Evolutionary conservation across 129 eudicot species (phyloP).

Genomic region (Chrysanthemum makinoi): DNA sequence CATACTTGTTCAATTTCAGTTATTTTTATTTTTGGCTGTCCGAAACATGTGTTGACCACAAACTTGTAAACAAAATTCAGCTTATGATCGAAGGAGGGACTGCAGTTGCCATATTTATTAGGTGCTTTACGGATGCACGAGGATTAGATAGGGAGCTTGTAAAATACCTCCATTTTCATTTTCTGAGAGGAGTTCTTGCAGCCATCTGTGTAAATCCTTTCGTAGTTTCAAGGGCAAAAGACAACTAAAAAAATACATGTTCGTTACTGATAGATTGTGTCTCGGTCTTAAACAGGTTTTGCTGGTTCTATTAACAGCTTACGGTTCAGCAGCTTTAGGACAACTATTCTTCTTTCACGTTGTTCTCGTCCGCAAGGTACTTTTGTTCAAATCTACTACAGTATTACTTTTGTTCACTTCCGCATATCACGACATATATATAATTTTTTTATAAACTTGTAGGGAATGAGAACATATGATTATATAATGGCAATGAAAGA

Average conservation of each 20-base stretch:
- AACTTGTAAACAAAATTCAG: conserved; percentile 35
- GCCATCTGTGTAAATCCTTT: conserved; percentile 59
- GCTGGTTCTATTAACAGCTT: conserved; percentile 57
- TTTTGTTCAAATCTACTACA: not conserved
- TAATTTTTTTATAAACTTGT: not conserved
- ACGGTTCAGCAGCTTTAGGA: conserved; percentile 90
- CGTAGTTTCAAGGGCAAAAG: not conserved
- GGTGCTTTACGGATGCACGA: conserved; percentile 70
- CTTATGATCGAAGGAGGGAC: conserved; percentile 83
- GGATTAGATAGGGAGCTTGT: conserved; percentile 59
- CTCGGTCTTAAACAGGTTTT: conserved; percentile 47
- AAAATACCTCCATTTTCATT: conserved; percentile 44
- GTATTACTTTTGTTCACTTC: not conserved
- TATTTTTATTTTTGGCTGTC: conserved; percentile 8
- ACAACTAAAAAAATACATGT: not conserved
- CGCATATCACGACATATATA: not conserved
- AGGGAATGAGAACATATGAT: conserved; percentile 96
- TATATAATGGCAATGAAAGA: conserved; percentile 92
- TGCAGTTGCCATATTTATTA: conserved; percentile 67
- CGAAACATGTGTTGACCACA: conserved; percentile 22
- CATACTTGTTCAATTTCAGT: not conserved
- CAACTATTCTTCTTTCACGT: conserved; percentile 93
- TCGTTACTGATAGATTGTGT: not conserved
- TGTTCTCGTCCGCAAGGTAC: conserved; percentile 89
- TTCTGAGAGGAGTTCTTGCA: conserved; percentile 79